Conservation (phyloP, 352 stramenopile species). For the Pythium grandisporangium region DNA sequence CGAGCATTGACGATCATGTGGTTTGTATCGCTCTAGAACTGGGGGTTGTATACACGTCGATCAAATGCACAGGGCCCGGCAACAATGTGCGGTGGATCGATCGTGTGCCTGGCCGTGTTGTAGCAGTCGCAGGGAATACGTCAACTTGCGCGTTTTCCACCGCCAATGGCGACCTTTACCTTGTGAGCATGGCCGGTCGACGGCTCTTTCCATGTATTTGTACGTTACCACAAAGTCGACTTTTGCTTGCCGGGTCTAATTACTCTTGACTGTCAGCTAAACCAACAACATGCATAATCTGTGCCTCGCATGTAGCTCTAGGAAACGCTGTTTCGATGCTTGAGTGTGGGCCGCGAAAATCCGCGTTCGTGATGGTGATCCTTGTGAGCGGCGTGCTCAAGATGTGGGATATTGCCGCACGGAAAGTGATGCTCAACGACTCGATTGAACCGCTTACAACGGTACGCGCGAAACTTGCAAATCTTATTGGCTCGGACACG, state of each 20-base stretch:
- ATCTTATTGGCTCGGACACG: too few relatives aligned
- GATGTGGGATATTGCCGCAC: constrained; percentile 57
- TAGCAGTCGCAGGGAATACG: constrained; percentile 53
- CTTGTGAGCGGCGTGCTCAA: constrained; percentile 47
- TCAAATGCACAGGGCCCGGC: constrained; percentile 46
- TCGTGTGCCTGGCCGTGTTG: constrained; percentile 49
- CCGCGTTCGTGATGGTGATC: constrained; percentile 68
- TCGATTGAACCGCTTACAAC: constrained; percentile 58
- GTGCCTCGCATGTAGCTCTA: constrained; percentile 57
- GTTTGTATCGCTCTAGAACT: constrained; percentile 18
- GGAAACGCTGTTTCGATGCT: constrained; percentile 50
- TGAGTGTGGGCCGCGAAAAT: constrained; percentile 56
- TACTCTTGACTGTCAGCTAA: too few relatives aligned
- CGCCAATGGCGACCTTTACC: constrained; percentile 54
- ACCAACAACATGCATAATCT: too few relatives aligned
- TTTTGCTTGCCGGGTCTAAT: background rate
- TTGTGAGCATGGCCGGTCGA: constrained; percentile 47
- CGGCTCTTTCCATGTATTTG: constrained; percentile 76
- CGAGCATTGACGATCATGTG: too few relatives aligned
- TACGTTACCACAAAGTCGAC: constrained; percentile 11
- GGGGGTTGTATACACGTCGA: constrained; percentile 57
- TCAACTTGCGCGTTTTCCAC: constrained; percentile 51
- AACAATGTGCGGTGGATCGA: constrained; percentile 78
- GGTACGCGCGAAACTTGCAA: constrained; percentile 16
- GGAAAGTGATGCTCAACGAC: constrained; percentile 39